Percentiles rank a stretch among this genome's conserved stretches.
Conservation (phyloP, 129 eudicot genomes). For the Chrysanthemum seticuspe region DNA sequence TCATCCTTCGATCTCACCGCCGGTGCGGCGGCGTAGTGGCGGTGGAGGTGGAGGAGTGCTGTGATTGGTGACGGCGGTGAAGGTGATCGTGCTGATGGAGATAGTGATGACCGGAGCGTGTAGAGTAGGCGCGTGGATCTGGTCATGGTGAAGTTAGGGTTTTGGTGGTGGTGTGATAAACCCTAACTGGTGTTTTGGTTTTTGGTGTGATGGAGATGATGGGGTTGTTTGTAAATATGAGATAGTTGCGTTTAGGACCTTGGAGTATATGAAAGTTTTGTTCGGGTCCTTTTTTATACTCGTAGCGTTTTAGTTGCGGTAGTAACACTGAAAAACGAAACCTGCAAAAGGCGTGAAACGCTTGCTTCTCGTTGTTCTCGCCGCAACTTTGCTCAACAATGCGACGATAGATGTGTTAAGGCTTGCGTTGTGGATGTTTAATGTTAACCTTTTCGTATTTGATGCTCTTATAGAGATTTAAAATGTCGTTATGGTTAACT, state of each 20-base stretch:
- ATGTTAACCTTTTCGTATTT: no score
- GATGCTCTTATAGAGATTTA: no score
- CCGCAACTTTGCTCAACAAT: no score
- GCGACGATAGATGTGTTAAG: no score
- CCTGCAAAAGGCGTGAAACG: no score
- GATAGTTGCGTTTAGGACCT: conserved; percentile 10
- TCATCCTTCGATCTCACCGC: conserved; percentile 63
- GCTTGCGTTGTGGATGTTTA: no score
- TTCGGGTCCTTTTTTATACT: not conserved
- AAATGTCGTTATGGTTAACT: no score
- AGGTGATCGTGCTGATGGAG: conserved; percentile 25
- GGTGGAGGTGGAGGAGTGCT: conserved; percentile 59
- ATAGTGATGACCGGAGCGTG: conserved; percentile 48
- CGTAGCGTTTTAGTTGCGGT: no score
- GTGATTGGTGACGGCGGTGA: conserved; percentile 36
- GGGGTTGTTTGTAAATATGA: conserved; percentile 18
- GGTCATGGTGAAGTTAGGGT: conserved; percentile 60
- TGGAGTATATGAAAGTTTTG: not conserved
- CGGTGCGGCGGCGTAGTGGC: conserved; percentile 65
- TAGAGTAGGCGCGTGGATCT: conserved; percentile 66
- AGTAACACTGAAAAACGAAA: no score
- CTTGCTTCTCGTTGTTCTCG: no score
- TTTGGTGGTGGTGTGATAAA: conserved; percentile 28
- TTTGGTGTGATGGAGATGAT: conserved; percentile 10
- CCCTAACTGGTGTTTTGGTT: conserved; percentile 26